A percentile compares a stretch with the other conserved stretches of the same genome.
phyloP scores from a whole-genome alignment of 2,329 filamentous ascomycete species.

The Dryadomyces quercus-mongolicae region DNA sequence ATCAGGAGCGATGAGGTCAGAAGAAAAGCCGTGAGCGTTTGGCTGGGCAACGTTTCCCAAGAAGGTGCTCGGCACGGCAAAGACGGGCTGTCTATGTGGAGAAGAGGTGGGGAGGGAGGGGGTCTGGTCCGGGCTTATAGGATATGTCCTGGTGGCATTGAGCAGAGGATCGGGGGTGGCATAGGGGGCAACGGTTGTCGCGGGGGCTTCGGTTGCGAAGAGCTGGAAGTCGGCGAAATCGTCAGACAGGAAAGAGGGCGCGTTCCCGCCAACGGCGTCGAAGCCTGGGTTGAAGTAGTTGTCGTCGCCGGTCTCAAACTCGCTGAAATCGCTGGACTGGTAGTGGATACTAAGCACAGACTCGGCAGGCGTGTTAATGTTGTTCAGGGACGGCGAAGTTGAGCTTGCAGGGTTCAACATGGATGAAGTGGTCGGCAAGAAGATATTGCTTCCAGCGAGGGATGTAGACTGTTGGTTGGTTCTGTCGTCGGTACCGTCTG shows the following conservation, averaged over 20 bases:
- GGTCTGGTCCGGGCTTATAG: constrained; percentile 40
- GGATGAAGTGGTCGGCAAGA: constrained; percentile 25
- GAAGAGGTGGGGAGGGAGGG: constrained; percentile 34
- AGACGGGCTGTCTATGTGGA: constrained; percentile 17
- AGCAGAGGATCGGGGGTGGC: constrained; percentile 11
- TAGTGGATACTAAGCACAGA: constrained; percentile 34
- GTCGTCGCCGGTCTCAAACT: constrained; percentile 29
- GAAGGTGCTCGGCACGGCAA: not conserved
- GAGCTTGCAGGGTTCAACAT: constrained; percentile 26
- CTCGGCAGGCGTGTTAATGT: constrained; percentile 35
- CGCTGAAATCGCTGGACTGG: constrained; percentile 35
- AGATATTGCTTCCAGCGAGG: too few species aligned
- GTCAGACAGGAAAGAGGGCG: constrained; percentile 33
- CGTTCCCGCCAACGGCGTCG: constrained; percentile 27
- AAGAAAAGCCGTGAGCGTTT: constrained; percentile 15
- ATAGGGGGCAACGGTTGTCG: not conserved
- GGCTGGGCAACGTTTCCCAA: constrained; percentile 7
- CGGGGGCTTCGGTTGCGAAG: not conserved
- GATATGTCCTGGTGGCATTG: constrained; percentile 22
- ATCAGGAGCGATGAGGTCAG: constrained; percentile 24
- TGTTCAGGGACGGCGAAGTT: constrained; percentile 25
- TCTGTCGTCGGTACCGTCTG: constrained; percentile 11
- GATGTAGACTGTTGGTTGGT: constrained; percentile 12
- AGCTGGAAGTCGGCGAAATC: constrained; percentile 8
- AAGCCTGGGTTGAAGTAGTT: constrained; percentile 28